phyloP scores from a whole-genome alignment of 768 basidiomycete genomes.

The Dacryopinax spathularia region DNA sequence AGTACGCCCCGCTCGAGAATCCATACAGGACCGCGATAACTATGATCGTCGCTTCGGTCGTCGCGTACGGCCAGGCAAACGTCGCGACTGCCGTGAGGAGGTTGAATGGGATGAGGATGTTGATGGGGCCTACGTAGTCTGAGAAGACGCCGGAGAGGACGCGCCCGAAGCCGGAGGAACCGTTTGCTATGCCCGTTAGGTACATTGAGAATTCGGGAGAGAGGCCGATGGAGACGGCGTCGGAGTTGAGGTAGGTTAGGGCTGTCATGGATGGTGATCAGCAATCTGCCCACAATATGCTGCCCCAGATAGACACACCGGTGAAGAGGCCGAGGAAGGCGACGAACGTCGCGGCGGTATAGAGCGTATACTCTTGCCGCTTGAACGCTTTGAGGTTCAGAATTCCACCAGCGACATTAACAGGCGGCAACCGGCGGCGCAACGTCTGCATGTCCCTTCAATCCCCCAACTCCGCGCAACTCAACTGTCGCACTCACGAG shows the following conservation, averaged over 20 bases:
- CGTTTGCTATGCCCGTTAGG: slow-evolving; percentile 20
- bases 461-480: background rate
- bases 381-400: slow-evolving; percentile 42
- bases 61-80: slow-evolving; percentile 55
- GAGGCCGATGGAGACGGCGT: slow-evolving; percentile 8
- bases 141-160: slow-evolving; percentile 19
- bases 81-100: slow-evolving; percentile 43
- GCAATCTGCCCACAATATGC: slow-evolving; percentile 6
- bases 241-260: slow-evolving; percentile 16
- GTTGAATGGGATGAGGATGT: slow-evolving; percentile 53
- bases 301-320: slow-evolving; percentile 23
- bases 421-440: slow-evolving; percentile 40
- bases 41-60: slow-evolving; percentile 19
- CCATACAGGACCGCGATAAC: background rate
- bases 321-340: slow-evolving; percentile 60
- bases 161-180: slow-evolving; percentile 19
- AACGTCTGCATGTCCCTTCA: slow-evolving; percentile 9
- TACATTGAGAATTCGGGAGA: slow-evolving; percentile 9
- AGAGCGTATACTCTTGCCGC: slow-evolving; percentile 39
- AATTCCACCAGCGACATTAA: slow-evolving; percentile 40
- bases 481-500: slow-evolving; percentile 23
- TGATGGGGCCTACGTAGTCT: slow-evolving; percentile 38
- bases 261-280: slow-evolving; percentile 4
- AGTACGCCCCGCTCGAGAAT: slow-evolving; percentile 33
- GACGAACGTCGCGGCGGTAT: slow-evolving; percentile 41